Percentiles rank a stretch among this genome's conserved stretches.
phyloP scores from a whole-genome alignment of 306 rosid species.

The Trifolium subterraneum region DNA sequence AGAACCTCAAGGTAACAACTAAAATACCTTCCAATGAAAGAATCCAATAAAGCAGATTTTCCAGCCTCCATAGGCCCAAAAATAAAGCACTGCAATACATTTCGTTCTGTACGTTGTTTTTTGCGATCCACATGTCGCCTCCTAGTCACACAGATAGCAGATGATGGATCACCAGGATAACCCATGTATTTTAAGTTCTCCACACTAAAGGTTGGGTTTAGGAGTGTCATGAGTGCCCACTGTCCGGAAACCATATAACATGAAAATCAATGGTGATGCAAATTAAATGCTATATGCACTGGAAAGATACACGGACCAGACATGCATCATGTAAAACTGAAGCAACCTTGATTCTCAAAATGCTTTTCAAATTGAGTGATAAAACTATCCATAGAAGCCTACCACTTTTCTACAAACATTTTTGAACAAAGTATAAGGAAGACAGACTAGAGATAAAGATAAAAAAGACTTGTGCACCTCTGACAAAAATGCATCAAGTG shows the following conservation, averaged over 20 bases:
- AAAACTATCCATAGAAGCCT: neutral
- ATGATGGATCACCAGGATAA: slow-evolving; percentile 69
- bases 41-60: slow-evolving; percentile 81
- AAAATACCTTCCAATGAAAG: slow-evolving; percentile 78
- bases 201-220: slow-evolving; percentile 76
- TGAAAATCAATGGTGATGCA: slow-evolving; percentile 9
- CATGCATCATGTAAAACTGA: neutral
- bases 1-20: slow-evolving; percentile 17
- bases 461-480: slow-evolving; percentile 28
- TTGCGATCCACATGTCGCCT: slow-evolving; percentile 82
- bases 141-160: slow-evolving; percentile 81
- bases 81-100: slow-evolving; percentile 86
- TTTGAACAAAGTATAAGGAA: neutral
- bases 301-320: neutral
- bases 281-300: neutral
- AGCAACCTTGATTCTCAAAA: neutral
- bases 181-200: slow-evolving; percentile 92
- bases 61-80: slow-evolving; percentile 96
- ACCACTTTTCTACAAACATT: neutral
- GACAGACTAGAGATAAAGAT: slow-evolving; percentile 15
- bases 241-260: slow-evolving; percentile 41
- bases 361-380: neutral
- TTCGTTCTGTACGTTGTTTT: slow-evolving; percentile 85
- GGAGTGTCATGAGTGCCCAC: slow-evolving; percentile 96
- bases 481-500: neutral